Evolutionary conservation across 2,329 filamentous ascomycete species (phyloP), one percentile per base, ranked within the genome.

Genomic region (Moelleriella libera): DNA sequence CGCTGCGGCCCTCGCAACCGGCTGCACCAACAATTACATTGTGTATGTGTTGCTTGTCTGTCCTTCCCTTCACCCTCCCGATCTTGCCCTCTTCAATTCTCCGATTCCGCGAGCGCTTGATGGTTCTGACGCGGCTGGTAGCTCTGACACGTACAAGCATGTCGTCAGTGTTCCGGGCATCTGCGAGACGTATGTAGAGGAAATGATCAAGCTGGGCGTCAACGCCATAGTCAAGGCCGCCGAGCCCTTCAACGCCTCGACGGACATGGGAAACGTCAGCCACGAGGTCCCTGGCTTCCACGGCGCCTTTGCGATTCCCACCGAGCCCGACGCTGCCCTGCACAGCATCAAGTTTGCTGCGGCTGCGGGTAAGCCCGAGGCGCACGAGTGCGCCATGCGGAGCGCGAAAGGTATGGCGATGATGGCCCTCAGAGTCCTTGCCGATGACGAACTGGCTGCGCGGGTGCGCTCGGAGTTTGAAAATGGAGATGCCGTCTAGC

Each of bases 221-320:
- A 64, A 63, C 8, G 58, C 70, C 11, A 50, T 65, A n/a, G 44
- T 55, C 12, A 51, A 52, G 14, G 58, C 64, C 34, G 60, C 67
- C 0, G 63, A 66, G 45, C 58, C 65, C 1, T 55, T 69, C 48
- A 55, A 56, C 10, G 60, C 58, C 8, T 71, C 70, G 0, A 72
- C 71, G 0, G 70, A 74, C 55, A 72, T 72, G 70, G 71, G 71
- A 28, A 75, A 75, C 47, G 69, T 75, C 8, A 68, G 65, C 10
- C 69, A 74, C 45, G 50, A 63, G 1, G 58, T 69, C 2, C 72
- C 72, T 1, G 65, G 64, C 5, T 67, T 75, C 45, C 72, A 75
- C 51, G 67, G 68, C 4, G 67, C 64, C 32, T 74, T 75, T 49
- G 61, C 58, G 1, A 70, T 76, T 34, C 62, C 66, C 1, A 60